Base-by-base conservation (phyloP, 169 alveolate genomes). In the Plasmodium knowlesi region DNA sequence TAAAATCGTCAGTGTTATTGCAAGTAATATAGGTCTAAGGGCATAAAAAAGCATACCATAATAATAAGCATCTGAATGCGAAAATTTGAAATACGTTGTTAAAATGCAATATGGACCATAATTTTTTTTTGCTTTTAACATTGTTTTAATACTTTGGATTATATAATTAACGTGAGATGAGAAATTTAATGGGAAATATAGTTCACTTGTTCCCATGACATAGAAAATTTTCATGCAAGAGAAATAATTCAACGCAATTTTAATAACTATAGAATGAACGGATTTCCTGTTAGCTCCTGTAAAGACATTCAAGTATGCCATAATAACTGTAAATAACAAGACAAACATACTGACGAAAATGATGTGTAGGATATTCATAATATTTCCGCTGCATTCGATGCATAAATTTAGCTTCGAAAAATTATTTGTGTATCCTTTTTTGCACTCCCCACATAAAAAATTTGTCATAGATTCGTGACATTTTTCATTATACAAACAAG, bases 11-110 rank as follows among this genome's bases (percentile, higher is more conserved):
- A 94, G 96, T 22, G 94, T 39, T 12, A 97, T 76, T 61, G 97
- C 95, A 34, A 97, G 84, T 34, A 92, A 82, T 39, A 97, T 84
- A 5, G 98, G 98, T 12, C 92, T 80, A 71, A 96, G 78, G 22
- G 97, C 97, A 78, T 95, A 83, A 92, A 78, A 95, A 30, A 97
- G 84, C 98, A 96, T 97, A 39, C 96, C 92, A 92, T 96, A 96
- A 92, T 96, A 97, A 67, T 95, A 96, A 25, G 98, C 94, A 73
- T 96, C 97, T 46, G 98, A 92, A 74, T 95, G 97, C 19, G 92
- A 54, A 71, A 96, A 39, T 28, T 94, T 71, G 57, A 95, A 96
- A 70, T 92, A 92, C 19, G 86, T 88, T 32, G 96, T 94, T 46
- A 97, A 81, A 71, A 97, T 90, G 84, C 98, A 97, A 76, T 97